phyloP scores from a whole-genome alignment of 164 flowering plant species.

The Saururus chinensis region DNA sequence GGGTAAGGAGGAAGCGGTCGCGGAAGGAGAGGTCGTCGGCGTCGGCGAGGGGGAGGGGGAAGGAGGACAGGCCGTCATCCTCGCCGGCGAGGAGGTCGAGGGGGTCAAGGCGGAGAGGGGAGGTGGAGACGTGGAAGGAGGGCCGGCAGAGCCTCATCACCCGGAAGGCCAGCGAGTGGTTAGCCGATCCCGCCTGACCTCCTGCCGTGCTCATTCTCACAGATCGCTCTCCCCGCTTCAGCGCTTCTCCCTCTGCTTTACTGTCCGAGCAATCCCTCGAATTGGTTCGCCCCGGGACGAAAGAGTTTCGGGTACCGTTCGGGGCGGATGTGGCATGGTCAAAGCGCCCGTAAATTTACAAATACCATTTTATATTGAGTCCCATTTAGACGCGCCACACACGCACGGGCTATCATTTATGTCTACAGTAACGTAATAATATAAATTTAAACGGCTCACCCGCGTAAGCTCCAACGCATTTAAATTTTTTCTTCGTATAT shows the following conservation, averaged over 20 bases:
- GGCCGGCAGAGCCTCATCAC: conserved; percentile 95
- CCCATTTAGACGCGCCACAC: too few relatives aligned
- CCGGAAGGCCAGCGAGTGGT: conserved; percentile 87
- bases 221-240: neutral
- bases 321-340: too few relatives aligned
- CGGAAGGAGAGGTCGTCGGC: conserved; percentile 52
- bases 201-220: neutral
- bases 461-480: too few relatives aligned
- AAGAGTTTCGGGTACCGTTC: too few relatives aligned
- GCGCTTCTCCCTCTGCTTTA: neutral
- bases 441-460: too few relatives aligned
- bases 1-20: conserved; percentile 47
- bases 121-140: conserved; percentile 61
- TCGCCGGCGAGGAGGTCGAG: conserved; percentile 79
- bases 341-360: too few relatives aligned
- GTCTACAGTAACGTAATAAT: too few relatives aligned
- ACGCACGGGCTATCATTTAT: too few relatives aligned
- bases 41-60: conserved; percentile 16
- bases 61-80: conserved; percentile 40
- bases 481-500: too few relatives aligned
- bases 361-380: too few relatives aligned
- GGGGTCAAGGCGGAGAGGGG: conserved; percentile 71
- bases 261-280: too few relatives aligned
- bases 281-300: too few relatives aligned
- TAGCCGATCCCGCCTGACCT: conserved; percentile 12